Evolutionary conservation across 2,329 filamentous ascomycete species (phyloP).

Genomic region (Trichoderma koningiopsis): DNA sequence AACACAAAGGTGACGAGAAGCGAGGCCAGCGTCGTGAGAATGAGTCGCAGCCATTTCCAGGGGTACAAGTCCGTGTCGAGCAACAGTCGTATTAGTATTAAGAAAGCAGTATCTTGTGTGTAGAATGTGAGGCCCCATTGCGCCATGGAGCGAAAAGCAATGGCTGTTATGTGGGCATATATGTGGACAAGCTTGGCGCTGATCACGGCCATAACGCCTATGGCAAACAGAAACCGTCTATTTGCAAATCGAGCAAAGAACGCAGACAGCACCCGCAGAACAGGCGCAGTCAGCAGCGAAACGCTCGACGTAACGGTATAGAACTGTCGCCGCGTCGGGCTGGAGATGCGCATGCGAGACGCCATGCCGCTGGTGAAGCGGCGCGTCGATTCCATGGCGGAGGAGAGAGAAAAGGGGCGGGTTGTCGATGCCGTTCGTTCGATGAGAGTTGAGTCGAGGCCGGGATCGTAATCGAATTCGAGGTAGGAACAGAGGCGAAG

Average conservation of each 20-base stretch:
- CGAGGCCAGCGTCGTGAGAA: conserved; percentile 26
- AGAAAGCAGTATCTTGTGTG: conserved; percentile 38
- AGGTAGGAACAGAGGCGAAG: not conserved
- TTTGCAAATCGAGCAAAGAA: conserved; percentile 34
- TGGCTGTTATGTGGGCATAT: conserved; percentile 37
- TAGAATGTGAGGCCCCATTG: conserved; percentile 42
- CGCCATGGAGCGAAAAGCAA: conserved; percentile 36
- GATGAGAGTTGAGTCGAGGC: conserved; percentile 7
- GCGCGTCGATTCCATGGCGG: conserved; percentile 19
- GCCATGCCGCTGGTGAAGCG: conserved; percentile 25
- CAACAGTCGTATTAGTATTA: conserved; percentile 38
- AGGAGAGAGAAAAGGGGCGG: not conserved
- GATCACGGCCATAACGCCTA: conserved; percentile 37
- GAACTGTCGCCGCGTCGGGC: conserved; percentile 9
- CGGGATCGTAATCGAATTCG: conserved; percentile 6
- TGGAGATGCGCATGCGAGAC: conserved; percentile 13
- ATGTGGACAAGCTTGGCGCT: conserved; percentile 39
- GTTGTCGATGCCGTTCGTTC: conserved; percentile 2
- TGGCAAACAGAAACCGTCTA: conserved; percentile 38
- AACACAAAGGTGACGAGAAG: conserved; percentile 32
- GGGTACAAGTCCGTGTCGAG: conserved; percentile 32
- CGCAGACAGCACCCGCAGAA: conserved; percentile 25
- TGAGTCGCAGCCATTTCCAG: conserved; percentile 30
- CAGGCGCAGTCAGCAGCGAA: not conserved
- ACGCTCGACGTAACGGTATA: not conserved